A percentile compares a stretch with the other conserved stretches of the same genome.
These are phyloP conservation scores for Coemansia sp. DNA, from an alignment of 192 early-diverging fungal genomes.

Conservation along the genomic window DNA sequence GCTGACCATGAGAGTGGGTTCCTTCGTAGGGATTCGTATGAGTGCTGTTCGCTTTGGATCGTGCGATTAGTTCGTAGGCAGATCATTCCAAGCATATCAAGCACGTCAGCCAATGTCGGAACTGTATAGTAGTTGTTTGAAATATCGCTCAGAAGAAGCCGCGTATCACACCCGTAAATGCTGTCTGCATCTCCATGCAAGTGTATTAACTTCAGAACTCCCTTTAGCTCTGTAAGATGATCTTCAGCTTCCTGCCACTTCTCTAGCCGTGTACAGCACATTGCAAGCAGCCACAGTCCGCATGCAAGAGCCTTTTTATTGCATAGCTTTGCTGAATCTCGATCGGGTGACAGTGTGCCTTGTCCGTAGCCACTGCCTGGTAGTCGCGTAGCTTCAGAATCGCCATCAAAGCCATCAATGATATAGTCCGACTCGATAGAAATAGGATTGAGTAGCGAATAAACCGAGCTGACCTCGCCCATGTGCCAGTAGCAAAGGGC, in stretches of 20 bases:
- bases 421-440: conserved; percentile 34
- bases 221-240: conserved; percentile 23
- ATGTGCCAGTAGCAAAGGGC: conserved; percentile 51
- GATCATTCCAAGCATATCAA: conserved; percentile 42
- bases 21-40: conserved; percentile 30
- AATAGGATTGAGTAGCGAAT: conserved; percentile 27
- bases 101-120: conserved; percentile 37
- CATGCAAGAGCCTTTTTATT: conserved; percentile 42
- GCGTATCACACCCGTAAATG: conserved; percentile 15
- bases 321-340: conserved; percentile 17
- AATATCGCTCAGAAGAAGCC: not conserved
- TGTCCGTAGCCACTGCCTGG: not conserved
- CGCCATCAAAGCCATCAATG: conserved; percentile 15
- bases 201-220: conserved; percentile 14
- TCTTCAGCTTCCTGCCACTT: conserved; percentile 55
- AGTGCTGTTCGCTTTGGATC: conserved; percentile 35
- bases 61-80: conserved; percentile 43
- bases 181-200: conserved; percentile 23
- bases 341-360: not conserved
- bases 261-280: conserved; percentile 44
- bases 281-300: conserved; percentile 41
- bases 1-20: conserved; percentile 51
- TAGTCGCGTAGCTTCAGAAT: not conserved
- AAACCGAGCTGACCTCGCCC: conserved; percentile 35
- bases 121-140: conserved; percentile 13